These are phyloP conservation scores for Pseudotsuga menziesii DNA, from an alignment of 75 land plant genomes.

Conservation along the genomic window DNA sequence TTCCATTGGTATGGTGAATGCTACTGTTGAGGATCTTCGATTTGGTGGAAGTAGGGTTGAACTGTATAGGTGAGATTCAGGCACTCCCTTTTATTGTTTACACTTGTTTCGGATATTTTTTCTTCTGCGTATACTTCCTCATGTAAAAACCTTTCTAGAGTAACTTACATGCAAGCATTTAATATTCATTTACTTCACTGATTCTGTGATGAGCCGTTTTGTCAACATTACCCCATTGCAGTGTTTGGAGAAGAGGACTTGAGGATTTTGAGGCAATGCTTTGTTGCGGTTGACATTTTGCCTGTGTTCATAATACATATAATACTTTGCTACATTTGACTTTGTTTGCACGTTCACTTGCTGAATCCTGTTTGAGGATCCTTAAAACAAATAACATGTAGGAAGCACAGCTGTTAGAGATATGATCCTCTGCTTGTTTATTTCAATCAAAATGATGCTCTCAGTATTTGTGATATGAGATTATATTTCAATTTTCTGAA, in stretches of 20 bases:
- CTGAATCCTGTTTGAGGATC: background rate
- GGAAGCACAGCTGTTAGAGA: background rate
- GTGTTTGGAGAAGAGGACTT: background rate
- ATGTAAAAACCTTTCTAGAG: background rate
- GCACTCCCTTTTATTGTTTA: background rate
- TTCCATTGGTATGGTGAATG: conserved; percentile 48
- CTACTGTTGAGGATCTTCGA: conserved; percentile 40
- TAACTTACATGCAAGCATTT: background rate
- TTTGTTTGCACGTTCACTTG: background rate
- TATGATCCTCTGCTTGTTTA: background rate
- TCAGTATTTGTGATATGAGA: background rate
- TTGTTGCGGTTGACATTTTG: background rate
- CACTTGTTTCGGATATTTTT: background rate
- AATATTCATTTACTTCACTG: background rate
- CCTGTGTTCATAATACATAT: background rate
- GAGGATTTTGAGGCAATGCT: background rate
- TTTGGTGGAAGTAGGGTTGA: conserved; percentile 66
- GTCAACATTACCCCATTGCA: background rate
- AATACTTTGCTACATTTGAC: background rate
- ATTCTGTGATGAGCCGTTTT: background rate
- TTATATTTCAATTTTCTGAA: background rate
- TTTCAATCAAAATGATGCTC: background rate
- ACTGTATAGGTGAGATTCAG: conserved; percentile 45
- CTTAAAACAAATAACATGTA: background rate
- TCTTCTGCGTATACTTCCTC: background rate